Percentiles rank a stretch among this genome's conserved stretches.
Evolutionary conservation across 2,329 filamentous ascomycete genomes (phyloP).

Genomic region (Sporothrix variecibatus): DNA sequence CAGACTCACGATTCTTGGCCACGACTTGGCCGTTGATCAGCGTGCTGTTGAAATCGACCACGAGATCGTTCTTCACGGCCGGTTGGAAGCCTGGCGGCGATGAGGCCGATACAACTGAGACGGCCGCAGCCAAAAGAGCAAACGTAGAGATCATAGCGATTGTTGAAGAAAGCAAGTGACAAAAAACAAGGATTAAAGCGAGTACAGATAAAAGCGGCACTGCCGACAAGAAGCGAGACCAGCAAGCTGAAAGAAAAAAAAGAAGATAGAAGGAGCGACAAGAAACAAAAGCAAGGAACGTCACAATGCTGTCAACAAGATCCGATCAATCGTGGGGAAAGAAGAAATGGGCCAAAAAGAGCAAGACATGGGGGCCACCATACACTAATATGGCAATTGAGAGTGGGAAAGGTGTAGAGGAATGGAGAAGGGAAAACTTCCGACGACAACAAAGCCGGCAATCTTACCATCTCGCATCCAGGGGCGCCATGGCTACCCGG

Average conservation of each 20-base stretch:
- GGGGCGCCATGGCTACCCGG: not conserved
- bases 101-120: conserved; percentile 37
- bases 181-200: not conserved
- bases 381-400: not conserved
- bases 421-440: not conserved
- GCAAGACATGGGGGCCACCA: not conserved
- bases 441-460: not conserved
- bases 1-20: conserved; percentile 40
- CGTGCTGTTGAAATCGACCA: conserved; percentile 44
- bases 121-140: conserved; percentile 33
- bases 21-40: conserved; percentile 44
- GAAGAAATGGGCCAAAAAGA: not conserved
- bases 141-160: conserved; percentile 32
- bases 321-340: not conserved
- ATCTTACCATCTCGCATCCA: not conserved
- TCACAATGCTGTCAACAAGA: conserved; percentile 3
- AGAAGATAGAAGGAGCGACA: not conserved
- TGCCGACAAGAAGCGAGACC: conserved; percentile 24
- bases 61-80: conserved; percentile 40
- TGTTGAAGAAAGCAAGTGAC: not conserved
- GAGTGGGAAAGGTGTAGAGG: not conserved
- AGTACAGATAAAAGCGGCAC: conserved; percentile 16
- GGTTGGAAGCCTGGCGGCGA: conserved; percentile 48
- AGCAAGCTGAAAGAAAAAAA: conserved; percentile 24
- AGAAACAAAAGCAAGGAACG: not conserved